A percentile compares a stretch with the other conserved stretches of the same genome.
These are phyloP conservation scores for Aspergillus ustus DNA, from an alignment of 2,329 filamentous ascomycete genomes.

Conservation along the genomic window DNA sequence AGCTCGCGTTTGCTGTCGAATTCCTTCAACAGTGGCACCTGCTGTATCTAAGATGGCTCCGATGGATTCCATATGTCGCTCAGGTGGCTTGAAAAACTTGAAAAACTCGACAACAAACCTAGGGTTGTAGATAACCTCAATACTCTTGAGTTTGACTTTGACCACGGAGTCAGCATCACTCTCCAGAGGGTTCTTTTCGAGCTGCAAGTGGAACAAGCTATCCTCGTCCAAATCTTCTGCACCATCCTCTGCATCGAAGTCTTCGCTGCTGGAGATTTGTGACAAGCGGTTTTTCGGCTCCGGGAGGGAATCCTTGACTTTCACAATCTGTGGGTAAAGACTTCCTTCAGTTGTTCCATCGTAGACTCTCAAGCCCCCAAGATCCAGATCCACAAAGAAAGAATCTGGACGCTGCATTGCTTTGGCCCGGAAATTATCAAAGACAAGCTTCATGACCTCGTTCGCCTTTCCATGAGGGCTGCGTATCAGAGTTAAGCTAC, in stretches of 20 bases:
- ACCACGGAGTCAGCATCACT: slow-evolving; percentile 89
- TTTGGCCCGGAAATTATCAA: slow-evolving; percentile 92
- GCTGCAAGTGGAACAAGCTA: slow-evolving; percentile 87
- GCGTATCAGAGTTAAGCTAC: slow-evolving; percentile 91
- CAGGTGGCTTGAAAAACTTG: slow-evolving; percentile 94
- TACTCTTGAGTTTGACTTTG: slow-evolving; percentile 87
- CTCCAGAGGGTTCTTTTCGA: slow-evolving; percentile 95
- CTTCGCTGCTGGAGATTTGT: slow-evolving; percentile 37
- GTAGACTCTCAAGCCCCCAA: slow-evolving; percentile 91
- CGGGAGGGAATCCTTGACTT: slow-evolving; percentile 82
- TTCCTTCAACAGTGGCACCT: slow-evolving; percentile 90
- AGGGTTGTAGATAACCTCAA: slow-evolving; percentile 98
- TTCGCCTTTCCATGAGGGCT: slow-evolving; percentile 76
- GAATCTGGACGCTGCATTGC: slow-evolving; percentile 90
- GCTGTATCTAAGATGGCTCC: slow-evolving; percentile 93
- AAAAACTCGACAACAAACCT: slow-evolving; percentile 87
- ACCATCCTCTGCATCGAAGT: slow-evolving; percentile 44
- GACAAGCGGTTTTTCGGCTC: slow-evolving; percentile 51
- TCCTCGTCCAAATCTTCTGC: slow-evolving; percentile 60
- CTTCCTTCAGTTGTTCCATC: slow-evolving; percentile 93
- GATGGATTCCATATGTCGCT: slow-evolving; percentile 98
- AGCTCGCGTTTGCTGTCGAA: slow-evolving; percentile 92
- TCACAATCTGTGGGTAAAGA: slow-evolving; percentile 91
- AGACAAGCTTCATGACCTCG: slow-evolving; percentile 88
- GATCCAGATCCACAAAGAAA: slow-evolving; percentile 81